phyloP scores from a whole-genome alignment of 2,329 filamentous ascomycete genomes.

The Waltergamsia citrina region DNA sequence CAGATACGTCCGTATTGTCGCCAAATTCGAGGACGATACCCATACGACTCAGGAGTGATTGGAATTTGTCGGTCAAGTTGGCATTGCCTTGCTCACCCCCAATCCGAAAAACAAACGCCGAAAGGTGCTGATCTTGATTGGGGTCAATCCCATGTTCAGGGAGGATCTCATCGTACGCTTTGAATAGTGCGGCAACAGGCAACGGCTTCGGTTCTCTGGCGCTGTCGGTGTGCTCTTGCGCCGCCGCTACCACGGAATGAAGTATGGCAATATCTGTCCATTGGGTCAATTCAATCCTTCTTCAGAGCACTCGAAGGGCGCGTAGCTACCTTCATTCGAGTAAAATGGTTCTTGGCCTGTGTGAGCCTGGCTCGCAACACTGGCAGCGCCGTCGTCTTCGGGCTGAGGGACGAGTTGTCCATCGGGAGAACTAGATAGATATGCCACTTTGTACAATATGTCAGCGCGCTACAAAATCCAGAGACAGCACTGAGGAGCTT shows the following conservation, averaged over 20 bases:
- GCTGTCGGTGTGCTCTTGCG: slow-evolving; percentile 52
- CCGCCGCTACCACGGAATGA: slow-evolving; percentile 65
- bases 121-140: slow-evolving; percentile 67
- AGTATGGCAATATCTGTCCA: slow-evolving; percentile 65
- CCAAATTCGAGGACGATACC: slow-evolving; percentile 62
- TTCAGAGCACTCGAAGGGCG: neutral
- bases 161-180: slow-evolving; percentile 71
- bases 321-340: slow-evolving; percentile 46
- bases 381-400: slow-evolving; percentile 17
- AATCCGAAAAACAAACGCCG: slow-evolving; percentile 71
- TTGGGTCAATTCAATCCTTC: slow-evolving; percentile 7
- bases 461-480: neutral
- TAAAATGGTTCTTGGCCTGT: slow-evolving; percentile 36
- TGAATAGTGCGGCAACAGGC: slow-evolving; percentile 70
- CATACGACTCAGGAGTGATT: slow-evolving; percentile 56
- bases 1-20: slow-evolving; percentile 17
- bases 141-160: slow-evolving; percentile 58
- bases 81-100: slow-evolving; percentile 51
- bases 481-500: slow-evolving; percentile 4
- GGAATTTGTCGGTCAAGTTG: slow-evolving; percentile 60
- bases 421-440: slow-evolving; percentile 1
- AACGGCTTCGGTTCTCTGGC: slow-evolving; percentile 52
- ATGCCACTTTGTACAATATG: slow-evolving; percentile 5
- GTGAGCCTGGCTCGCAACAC: slow-evolving; percentile 14
- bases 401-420: slow-evolving; percentile 2